Percentiles rank a stretch among this genome's conserved stretches.
Evolutionary conservation across 73 alveolate genomes (phyloP).

Genomic region (Paramecium tetraurelia): DNA sequence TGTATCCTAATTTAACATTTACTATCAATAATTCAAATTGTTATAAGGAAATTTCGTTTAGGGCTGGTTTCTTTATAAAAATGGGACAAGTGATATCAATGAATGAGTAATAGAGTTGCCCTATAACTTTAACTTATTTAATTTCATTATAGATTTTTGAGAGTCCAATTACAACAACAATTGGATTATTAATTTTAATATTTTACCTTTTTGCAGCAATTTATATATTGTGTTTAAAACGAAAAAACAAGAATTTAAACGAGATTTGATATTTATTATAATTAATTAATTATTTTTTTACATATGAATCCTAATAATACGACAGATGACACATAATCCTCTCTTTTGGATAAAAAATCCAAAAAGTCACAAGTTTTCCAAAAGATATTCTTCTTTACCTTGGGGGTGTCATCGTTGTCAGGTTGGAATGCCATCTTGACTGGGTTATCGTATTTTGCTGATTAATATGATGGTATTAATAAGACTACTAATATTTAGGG

Average conservation of each 20-base stretch:
- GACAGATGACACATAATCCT: neutral
- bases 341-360: neutral
- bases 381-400: constrained; percentile 31
- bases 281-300: neutral
- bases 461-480: neutral
- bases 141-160: neutral
- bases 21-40: constrained; percentile 34
- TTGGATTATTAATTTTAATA: neutral
- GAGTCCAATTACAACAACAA: neutral
- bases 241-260: neutral
- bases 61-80: neutral
- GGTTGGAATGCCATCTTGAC: constrained; percentile 64
- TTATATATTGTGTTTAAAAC: neutral
- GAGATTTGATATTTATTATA: neutral
- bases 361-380: neutral
- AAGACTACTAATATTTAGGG: neutral
- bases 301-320: neutral
- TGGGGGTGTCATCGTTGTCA: constrained; percentile 59
- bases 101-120: neutral
- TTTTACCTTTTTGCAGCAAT: neutral
- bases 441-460: constrained; percentile 37
- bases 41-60: neutral
- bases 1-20: constrained; percentile 50
- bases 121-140: neutral
- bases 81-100: neutral